Conservation (phyloP, 78 protist genomes). For the Dictyostelium brefeldianum region DNA sequence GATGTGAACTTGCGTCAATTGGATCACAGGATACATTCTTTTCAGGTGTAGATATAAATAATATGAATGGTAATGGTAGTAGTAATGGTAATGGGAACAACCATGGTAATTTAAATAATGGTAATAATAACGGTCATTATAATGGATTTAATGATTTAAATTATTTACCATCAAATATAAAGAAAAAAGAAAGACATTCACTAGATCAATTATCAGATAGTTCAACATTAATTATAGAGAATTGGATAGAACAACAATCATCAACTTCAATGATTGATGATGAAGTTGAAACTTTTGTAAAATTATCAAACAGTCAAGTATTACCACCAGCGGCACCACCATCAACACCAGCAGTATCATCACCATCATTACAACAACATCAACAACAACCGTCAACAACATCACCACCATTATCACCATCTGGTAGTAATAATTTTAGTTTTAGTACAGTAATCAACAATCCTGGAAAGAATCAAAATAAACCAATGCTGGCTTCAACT, state of each 20-base stretch:
- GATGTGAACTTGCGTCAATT: constrained; percentile 40
- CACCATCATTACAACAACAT: not conserved
- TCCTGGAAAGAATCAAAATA: not conserved
- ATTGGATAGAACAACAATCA: constrained; percentile 3
- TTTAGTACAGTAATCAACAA: not conserved
- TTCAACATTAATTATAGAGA: not conserved
- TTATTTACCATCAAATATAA: constrained; percentile 10
- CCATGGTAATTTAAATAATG: not conserved
- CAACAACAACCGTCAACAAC: not conserved
- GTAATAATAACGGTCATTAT: not conserved
- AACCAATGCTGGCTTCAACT: constrained; percentile 38
- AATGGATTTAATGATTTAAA: constrained; percentile 5
- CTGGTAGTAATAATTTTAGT: constrained; percentile 3
- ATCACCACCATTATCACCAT: constrained; percentile 18
- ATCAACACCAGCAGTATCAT: constrained; percentile 11
- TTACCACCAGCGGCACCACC: not conserved
- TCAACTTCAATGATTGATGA: not conserved
- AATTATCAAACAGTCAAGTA: not conserved
- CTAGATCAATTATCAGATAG: not conserved
- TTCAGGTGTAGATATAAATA: not conserved
- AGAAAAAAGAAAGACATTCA: not conserved
- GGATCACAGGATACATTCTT: not conserved
- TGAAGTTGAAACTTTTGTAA: not conserved
- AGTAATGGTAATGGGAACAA: not conserved
- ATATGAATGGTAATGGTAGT: not conserved